These are phyloP conservation scores for Fraxinus sp. DNA, from an alignment of 305 asterid genomes.

Conservation along the genomic window DNA sequence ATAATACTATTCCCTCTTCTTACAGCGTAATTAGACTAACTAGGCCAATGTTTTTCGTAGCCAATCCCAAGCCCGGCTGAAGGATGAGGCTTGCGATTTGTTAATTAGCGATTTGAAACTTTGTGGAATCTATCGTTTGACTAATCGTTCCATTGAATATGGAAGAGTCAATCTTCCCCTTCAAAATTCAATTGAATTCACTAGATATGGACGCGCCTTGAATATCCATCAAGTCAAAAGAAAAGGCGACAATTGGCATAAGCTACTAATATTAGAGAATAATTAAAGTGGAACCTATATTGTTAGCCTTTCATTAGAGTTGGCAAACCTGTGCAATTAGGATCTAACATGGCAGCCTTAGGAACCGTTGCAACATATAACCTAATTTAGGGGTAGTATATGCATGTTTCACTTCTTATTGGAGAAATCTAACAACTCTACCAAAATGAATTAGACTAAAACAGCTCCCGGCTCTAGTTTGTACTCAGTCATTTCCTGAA, in stretches of 20 bases:
- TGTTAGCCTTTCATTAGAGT: background rate
- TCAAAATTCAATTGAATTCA: background rate
- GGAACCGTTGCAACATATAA: background rate
- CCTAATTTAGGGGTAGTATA: background rate
- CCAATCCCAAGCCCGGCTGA: background rate
- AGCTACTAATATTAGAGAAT: background rate
- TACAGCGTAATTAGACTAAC: background rate
- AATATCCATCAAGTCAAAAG: background rate
- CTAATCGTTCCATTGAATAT: background rate
- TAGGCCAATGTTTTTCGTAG: background rate
- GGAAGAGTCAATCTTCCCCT: background rate
- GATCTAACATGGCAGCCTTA: background rate
- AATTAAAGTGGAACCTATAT: background rate
- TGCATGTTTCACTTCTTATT: background rate
- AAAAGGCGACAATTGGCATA: background rate
- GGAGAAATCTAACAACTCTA: background rate
- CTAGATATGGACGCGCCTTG: background rate
- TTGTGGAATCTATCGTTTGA: background rate
- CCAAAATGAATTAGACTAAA: background rate
- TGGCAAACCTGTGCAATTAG: background rate
- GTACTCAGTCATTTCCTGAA: background rate
- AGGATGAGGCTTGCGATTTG: background rate
- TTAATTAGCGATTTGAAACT: background rate
- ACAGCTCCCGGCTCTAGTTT: background rate
- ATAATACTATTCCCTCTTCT: background rate